A percentile compares a stretch with the other conserved stretches of the same genome.
Conservation (phyloP, 495 filamentous ascomycete genomes). For the Clohesyomyces aquaticus region DNA sequence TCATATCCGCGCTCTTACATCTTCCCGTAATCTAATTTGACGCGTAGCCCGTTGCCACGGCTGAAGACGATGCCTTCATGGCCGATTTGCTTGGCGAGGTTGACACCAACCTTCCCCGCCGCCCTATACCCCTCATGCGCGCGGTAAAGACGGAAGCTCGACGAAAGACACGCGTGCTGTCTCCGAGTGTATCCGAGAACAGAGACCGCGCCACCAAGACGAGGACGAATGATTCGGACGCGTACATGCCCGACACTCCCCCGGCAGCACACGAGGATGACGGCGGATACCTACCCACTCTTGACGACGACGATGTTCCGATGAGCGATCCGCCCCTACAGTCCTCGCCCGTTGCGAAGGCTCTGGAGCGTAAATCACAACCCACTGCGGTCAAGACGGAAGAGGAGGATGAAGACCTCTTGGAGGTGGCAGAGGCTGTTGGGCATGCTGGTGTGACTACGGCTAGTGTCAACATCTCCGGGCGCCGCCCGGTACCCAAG, state of each 20-base stretch:
- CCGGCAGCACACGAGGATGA: constrained; percentile 56
- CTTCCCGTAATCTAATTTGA: constrained; percentile 21
- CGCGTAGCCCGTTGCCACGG: constrained; percentile 60
- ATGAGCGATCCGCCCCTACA: constrained; percentile 81
- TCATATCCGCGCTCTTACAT: neutral
- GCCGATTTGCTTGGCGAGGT: constrained; percentile 84
- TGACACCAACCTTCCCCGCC: constrained; percentile 74
- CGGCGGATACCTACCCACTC: constrained; percentile 57
- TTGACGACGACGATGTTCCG: constrained; percentile 70
- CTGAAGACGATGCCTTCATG: constrained; percentile 86
- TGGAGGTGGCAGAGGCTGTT: constrained; percentile 81
- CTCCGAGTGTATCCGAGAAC: constrained; percentile 65
- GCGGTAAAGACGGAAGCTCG: constrained; percentile 72
- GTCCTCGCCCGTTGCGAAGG: constrained; percentile 85
- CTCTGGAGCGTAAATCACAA: constrained; percentile 71
- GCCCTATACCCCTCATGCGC: constrained; percentile 59
- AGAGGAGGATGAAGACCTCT: constrained; percentile 73
- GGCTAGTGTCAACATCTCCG: constrained; percentile 82
- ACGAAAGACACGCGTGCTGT: constrained; percentile 77
- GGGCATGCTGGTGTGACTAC: constrained; percentile 64
- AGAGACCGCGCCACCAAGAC: constrained; percentile 40
- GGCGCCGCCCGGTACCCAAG: constrained; percentile 78
- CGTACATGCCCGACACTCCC: constrained; percentile 51
- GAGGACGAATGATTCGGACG: constrained; percentile 52
- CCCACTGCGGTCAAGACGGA: constrained; percentile 62